A percentile compares a stretch with the other conserved stretches of the same genome.
These are phyloP conservation scores for Nymphaea colorata DNA, from an alignment of 164 flowering plant species.

Conservation along the genomic window DNA sequence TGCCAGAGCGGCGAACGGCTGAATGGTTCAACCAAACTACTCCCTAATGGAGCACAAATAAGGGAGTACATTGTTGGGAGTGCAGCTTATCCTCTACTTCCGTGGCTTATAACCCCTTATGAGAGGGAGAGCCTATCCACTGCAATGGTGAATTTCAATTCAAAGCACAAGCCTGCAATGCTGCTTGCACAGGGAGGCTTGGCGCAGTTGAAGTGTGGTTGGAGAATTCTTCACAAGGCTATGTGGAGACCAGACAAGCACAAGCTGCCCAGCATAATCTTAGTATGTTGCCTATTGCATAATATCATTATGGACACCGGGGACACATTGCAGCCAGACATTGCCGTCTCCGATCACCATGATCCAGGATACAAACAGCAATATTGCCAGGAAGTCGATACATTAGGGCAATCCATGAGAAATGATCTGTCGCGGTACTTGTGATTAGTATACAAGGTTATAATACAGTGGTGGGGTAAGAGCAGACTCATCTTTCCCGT, in stretches of 20 bases:
- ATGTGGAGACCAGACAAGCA: slow-evolving; percentile 96
- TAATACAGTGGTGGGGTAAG: not conserved
- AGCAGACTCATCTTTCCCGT: not conserved
- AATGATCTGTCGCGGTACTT: slow-evolving; percentile 32
- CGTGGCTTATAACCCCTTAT: slow-evolving; percentile 82
- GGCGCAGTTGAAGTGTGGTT: slow-evolving; percentile 64
- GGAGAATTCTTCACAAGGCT: slow-evolving; percentile 92
- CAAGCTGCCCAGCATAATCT: slow-evolving; percentile 78
- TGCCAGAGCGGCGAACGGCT: slow-evolving; percentile 53
- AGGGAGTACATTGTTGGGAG: slow-evolving; percentile 78
- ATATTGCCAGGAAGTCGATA: slow-evolving; percentile 40
- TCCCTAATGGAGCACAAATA: slow-evolving; percentile 23
- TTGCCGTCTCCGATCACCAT: slow-evolving; percentile 56
- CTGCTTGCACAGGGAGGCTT: slow-evolving; percentile 54
- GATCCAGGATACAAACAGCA: slow-evolving; percentile 58
- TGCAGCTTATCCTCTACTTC: slow-evolving; percentile 59
- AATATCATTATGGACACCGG: slow-evolving; percentile 71
- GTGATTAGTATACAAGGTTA: slow-evolving; percentile 2
- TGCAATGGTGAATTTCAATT: slow-evolving; percentile 30
- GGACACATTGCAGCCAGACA: slow-evolving; percentile 44
- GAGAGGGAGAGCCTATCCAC: slow-evolving; percentile 18
- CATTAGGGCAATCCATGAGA: slow-evolving; percentile 31
- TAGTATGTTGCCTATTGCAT: slow-evolving; percentile 90
- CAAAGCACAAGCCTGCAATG: slow-evolving; percentile 38
- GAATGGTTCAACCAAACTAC: slow-evolving; percentile 25